Conservation (phyloP, 345 rosid species). For the Eucalyptus regnans region DNA sequence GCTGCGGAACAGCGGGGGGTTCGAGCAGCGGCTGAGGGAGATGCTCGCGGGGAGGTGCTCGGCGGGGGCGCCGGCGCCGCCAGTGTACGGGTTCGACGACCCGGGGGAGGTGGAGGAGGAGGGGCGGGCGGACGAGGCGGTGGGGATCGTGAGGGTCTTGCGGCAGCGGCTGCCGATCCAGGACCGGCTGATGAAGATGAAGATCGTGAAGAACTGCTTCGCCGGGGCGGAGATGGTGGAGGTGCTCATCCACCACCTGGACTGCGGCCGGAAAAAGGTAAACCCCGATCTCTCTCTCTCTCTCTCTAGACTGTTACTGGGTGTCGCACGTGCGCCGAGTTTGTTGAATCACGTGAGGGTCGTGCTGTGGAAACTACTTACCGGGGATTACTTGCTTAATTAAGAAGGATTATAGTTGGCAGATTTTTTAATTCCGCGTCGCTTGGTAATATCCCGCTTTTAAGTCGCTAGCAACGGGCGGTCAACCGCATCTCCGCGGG, state of each 20-base stretch:
- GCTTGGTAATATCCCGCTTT: not conserved
- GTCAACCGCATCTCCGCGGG: not conserved
- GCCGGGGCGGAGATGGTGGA: conserved; percentile 72
- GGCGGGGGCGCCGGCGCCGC: conserved; percentile 45
- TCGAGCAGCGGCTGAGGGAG: conserved; percentile 47
- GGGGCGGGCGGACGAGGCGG: conserved; percentile 33
- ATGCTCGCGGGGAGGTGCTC: conserved; percentile 36
- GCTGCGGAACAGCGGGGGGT: conserved; percentile 53
- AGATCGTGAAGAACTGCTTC: conserved; percentile 78
- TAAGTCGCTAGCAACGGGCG: not conserved
- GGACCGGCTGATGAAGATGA: conserved; percentile 84
- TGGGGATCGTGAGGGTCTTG: conserved; percentile 33
- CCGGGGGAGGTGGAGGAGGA: conserved; percentile 18
- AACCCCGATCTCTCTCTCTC: not conserved
- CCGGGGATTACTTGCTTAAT: not conserved
- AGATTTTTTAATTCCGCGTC: not conserved
- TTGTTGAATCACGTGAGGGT: not conserved
- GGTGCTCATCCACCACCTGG: conserved; percentile 45
- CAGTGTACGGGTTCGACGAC: conserved; percentile 57
- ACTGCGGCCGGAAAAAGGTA: conserved; percentile 76
- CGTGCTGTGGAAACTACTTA: not conserved
- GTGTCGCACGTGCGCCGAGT: not conserved
- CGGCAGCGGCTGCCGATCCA: conserved; percentile 67
- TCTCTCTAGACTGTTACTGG: not conserved
- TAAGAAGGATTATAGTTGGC: not conserved